phyloP scores from a whole-genome alignment of 2,329 filamentous ascomycete species.

The Talaromyces rugulosus region DNA sequence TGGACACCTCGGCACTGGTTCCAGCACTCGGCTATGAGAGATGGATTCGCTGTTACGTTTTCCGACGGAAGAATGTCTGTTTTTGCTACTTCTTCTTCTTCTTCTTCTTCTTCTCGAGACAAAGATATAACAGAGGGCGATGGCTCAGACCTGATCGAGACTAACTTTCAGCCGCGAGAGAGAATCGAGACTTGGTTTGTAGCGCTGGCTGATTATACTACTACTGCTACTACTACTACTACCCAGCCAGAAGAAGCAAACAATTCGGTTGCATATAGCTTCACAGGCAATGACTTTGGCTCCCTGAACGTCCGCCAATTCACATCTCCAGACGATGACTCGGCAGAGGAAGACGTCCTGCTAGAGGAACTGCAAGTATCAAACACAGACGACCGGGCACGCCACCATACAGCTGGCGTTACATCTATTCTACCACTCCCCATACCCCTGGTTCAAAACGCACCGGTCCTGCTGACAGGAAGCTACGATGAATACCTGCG shows the following conservation, averaged over 20 bases:
- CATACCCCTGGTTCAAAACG: slow-evolving; percentile 35
- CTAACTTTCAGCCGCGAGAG: slow-evolving; percentile 25
- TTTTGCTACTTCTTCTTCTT: slow-evolving; percentile 38
- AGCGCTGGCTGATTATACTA: slow-evolving; percentile 23
- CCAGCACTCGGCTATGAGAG: slow-evolving; percentile 5
- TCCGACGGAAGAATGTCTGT: slow-evolving; percentile 63
- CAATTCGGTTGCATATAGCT: slow-evolving; percentile 23
- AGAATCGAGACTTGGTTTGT: slow-evolving; percentile 40
- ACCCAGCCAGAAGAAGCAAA: not conserved
- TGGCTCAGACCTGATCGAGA: slow-evolving; percentile 17
- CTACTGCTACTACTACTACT: too few species aligned
- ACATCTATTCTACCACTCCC: slow-evolving; percentile 76
- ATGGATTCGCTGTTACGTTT: slow-evolving; percentile 63
- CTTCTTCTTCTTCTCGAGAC: slow-evolving; percentile 23
- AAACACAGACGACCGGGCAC: slow-evolving; percentile 44
- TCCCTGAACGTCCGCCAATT: slow-evolving; percentile 30
- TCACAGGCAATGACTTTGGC: slow-evolving; percentile 39
- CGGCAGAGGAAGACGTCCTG: slow-evolving; percentile 10
- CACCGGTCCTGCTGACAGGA: slow-evolving; percentile 69
- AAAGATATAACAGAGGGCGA: not conserved
- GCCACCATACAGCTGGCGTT: slow-evolving; percentile 74
- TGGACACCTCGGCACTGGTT: slow-evolving; percentile 56
- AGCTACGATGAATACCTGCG: slow-evolving; percentile 87
- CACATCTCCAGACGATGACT: slow-evolving; percentile 10
- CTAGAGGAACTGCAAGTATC: slow-evolving; percentile 19